Base-by-base conservation (phyloP, 2,329 filamentous ascomycete species). In the Microcyclosporella mali region DNA sequence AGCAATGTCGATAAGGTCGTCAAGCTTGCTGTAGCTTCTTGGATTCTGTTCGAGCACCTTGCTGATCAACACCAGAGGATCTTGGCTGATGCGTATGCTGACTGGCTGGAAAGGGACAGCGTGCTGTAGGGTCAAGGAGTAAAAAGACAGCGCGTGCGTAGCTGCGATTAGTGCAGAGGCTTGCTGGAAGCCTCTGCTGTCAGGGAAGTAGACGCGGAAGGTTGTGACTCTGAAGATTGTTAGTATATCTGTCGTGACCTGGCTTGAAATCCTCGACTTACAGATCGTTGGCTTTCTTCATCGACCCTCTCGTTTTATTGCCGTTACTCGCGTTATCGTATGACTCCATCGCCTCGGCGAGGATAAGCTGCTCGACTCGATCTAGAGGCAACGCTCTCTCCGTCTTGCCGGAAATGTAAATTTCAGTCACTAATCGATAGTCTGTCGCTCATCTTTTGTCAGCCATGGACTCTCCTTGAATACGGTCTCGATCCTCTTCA, bases 261-360 rank as follows among this genome's bases (percentile, higher is more conserved):
- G 11, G 11, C 33, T 11, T 11, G 12, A 17, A 6, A 16, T 3
- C 6, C n/a, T 25, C 21, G 21, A 61, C 78, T 65, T 67, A 84
- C 82, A 86, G 84, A 37, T 88, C 82, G 52, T 83, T 75, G 34
- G 84, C 87, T 62, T 81, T 86, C 64, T 86, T 87, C 56, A 92
- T 73, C 0, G 83, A 83, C 12, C 86, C 86, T 51, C 85, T 74
- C 2, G 77, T 85, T 42, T 79, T 78, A 55, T 90, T 88, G 1
- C 84, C 84, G 56, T 92, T 92, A 16, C 83, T 85, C 2, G 86
- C 85, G 58, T 86, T 86, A 57, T 92, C 86, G 58, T 88, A 92
- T 3, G 82, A 77, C 41, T 77, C 72, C 68, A 88, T 75, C 1
- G 82, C 82, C 35, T 79, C 72, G 1, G 71, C 70, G 32, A 85